Percentiles rank a stretch among this genome's conserved stretches.
phyloP scores from a whole-genome alignment of 2,329 filamentous ascomycete species.

The Calonectria pseudoturangicola region DNA sequence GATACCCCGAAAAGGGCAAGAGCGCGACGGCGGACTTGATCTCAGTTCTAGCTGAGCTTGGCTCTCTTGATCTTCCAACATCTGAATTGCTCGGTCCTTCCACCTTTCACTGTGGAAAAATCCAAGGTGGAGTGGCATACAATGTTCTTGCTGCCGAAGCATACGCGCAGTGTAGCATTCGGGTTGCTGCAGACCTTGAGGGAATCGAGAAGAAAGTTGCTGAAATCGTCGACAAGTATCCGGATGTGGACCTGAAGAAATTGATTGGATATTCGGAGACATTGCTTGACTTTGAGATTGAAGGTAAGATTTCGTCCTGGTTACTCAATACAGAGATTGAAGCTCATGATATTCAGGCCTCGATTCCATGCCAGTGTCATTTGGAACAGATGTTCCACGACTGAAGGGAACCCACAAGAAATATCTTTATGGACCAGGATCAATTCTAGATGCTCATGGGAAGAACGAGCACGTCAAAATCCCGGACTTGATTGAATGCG shows the following conservation, averaged over 20 bases:
- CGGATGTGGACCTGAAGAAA: constrained; percentile 59
- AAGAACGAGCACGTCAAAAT: constrained; percentile 43
- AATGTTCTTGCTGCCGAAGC: constrained; percentile 63
- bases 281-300: constrained; percentile 62
- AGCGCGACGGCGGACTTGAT: constrained; percentile 42
- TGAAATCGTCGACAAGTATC: constrained; percentile 57
- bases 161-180: constrained; percentile 62
- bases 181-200: constrained; percentile 60
- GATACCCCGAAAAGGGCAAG: constrained; percentile 45
- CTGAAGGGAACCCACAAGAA: constrained; percentile 44
- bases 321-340: not conserved
- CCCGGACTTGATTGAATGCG: constrained; percentile 41
- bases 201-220: constrained; percentile 58
- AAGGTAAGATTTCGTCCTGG: constrained; percentile 45
- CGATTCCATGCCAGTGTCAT: constrained; percentile 41
- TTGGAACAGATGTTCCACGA: constrained; percentile 46
- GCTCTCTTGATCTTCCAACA: constrained; percentile 55
- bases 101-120: constrained; percentile 63
- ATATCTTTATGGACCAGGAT: constrained; percentile 47
- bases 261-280: constrained; percentile 62
- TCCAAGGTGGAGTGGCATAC: constrained; percentile 62
- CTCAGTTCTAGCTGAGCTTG: constrained; percentile 45
- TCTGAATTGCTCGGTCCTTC: constrained; percentile 62
- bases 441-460: constrained; percentile 47
- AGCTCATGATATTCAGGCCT: constrained; percentile 32